These are phyloP conservation scores for Spatholobus suberectus DNA, from an alignment of 306 rosid species.

Conservation along the genomic window DNA sequence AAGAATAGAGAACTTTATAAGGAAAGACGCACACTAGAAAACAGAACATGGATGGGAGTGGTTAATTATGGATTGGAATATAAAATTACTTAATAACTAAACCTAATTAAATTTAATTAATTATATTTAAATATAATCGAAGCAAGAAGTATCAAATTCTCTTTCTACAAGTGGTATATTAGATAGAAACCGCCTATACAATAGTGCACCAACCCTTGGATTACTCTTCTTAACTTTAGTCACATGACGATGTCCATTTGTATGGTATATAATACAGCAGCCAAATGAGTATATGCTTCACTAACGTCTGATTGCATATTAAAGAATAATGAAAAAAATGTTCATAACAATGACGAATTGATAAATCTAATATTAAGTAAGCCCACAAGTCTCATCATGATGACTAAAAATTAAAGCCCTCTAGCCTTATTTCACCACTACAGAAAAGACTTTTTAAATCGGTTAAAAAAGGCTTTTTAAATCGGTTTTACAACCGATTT, in stretches of 20 bases:
- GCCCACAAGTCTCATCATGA: background rate
- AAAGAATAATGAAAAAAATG: background rate
- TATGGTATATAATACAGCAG: background rate
- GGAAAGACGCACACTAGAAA: too few species aligned
- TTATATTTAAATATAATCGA: background rate
- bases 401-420: background rate
- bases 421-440: too few species aligned
- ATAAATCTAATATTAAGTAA: background rate
- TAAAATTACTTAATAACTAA: background rate
- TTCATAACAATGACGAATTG: background rate
- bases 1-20: too few species aligned
- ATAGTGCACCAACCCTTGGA: background rate
- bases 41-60: background rate
- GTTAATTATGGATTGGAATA: conserved; percentile 2
- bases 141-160: background rate
- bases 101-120: background rate
- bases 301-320: background rate
- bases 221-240: background rate
- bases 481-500: too few species aligned
- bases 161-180: background rate
- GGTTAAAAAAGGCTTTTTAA: too few species aligned
- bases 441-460: too few species aligned
- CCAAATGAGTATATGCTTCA: background rate
- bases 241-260: background rate
- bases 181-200: background rate